phyloP scores from a whole-genome alignment of 2,329 filamentous ascomycete genomes.

The Penicillium hesseltinei region DNA sequence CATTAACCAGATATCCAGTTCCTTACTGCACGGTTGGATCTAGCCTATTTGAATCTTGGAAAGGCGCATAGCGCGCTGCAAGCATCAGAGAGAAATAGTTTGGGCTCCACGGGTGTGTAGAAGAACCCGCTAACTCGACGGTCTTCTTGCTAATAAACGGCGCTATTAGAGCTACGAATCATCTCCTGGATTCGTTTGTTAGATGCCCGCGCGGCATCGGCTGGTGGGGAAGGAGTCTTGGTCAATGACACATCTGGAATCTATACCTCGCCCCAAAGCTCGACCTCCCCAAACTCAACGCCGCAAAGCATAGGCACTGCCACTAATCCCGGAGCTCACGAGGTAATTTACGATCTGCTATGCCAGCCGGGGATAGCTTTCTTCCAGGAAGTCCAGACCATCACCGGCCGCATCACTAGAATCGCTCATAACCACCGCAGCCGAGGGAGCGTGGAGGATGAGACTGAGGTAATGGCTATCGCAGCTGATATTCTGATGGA shows the following conservation, averaged over 20 bases:
- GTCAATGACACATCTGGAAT: slow-evolving; percentile 37
- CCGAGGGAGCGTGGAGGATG: slow-evolving; percentile 57
- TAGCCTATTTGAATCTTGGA: neutral
- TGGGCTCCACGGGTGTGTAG: neutral
- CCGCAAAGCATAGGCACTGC: neutral
- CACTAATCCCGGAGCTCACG: neutral
- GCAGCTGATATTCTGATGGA: slow-evolving; percentile 53
- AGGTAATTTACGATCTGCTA: neutral
- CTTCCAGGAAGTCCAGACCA: slow-evolving; percentile 58
- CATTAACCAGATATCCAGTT: neutral
- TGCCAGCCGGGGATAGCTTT: slow-evolving; percentile 33
- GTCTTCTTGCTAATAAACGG: neutral
- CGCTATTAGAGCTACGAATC: neutral
- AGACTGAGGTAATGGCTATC: slow-evolving; percentile 58
- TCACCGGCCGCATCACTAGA: slow-evolving; percentile 57
- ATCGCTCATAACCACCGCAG: slow-evolving; percentile 58
- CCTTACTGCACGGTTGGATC: neutral
- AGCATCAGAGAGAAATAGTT: neutral
- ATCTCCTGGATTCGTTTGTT: slow-evolving; percentile 57
- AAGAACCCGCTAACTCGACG: neutral
- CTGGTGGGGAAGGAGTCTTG: slow-evolving; percentile 57
- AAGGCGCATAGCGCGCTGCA: neutral
- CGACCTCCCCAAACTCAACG: slow-evolving; percentile 46
- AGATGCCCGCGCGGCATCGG: slow-evolving; percentile 56
- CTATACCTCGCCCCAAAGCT: slow-evolving; percentile 1